Evolutionary conservation across 352 stramenopile genomes (phyloP).

Genomic region (Globisporangium abappressorium): DNA sequence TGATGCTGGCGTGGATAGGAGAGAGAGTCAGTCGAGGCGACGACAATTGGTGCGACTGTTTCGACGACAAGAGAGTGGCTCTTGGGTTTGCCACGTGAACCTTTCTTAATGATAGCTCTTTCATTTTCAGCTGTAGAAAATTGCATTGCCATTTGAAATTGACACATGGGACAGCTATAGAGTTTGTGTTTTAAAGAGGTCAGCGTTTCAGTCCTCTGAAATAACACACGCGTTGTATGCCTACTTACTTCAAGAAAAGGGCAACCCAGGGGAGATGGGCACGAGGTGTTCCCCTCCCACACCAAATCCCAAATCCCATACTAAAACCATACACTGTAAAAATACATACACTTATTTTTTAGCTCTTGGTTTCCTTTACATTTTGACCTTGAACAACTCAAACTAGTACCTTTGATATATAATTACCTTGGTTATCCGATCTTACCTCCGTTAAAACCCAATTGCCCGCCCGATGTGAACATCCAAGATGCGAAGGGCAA

Average conservation of each 20-base stretch:
- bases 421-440: not conserved
- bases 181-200: not conserved
- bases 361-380: not conserved
- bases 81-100: not conserved
- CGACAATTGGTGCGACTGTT: not conserved
- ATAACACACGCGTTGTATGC: conserved; percentile 9
- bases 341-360: not conserved
- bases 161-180: too few relatives aligned
- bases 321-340: not conserved
- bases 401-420: not conserved
- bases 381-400: not conserved
- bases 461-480: not conserved
- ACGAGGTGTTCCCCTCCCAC: not conserved
- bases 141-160: not conserved
- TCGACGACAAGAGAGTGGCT: not conserved
- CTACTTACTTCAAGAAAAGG: conserved; percentile 10
- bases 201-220: not conserved
- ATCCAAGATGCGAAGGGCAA: not conserved
- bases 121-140: not conserved
- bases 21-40: not conserved
- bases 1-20: not conserved
- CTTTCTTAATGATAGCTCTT: not conserved
- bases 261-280: conserved; percentile 9
- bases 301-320: not conserved
- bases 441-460: not conserved